Base-by-base conservation (phyloP, 768 basidiomycete species). In the Dentipellis fragilis region DNA sequence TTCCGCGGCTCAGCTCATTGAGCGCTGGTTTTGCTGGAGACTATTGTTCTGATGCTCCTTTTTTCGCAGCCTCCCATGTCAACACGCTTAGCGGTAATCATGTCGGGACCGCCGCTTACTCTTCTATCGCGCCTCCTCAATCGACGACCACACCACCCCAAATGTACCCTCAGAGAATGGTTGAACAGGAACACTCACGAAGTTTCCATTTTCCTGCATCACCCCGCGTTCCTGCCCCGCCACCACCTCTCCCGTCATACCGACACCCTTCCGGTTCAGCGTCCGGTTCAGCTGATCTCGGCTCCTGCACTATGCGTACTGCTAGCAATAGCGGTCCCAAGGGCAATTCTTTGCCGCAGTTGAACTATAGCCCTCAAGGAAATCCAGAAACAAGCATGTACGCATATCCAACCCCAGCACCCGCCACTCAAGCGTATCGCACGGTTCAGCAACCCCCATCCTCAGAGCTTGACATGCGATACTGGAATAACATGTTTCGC, bases 401-500 rank as follows among this genome's bases (percentile, higher is more conserved):
- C 23, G 19, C 55, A 47, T 36, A 34, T 57, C 19, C 59, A 52
- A 17, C 47, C 49, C 29, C 54, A 49, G 54, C 36, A 38, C 16
- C 38, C 39, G 9, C 37, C 38, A 14, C 38, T 6, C 35, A 52
- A 22, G 10, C 49, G 14, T 34, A 36, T 19, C 22, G 10, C 11
- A 38, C 57, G 48, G 47, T 51, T 56, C 22, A 49, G 49, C 29
- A 29, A 29, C 6, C 29, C 6, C 29, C 29, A 29, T 52, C 58
- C 38, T 57, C 64, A 22, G 80, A 82, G 59, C 48, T 49, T 17
- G 87, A 89, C 65, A 77, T 78, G 10, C 73, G 80, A 54, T 89
- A 89, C 67, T 87, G 81, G 76, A 79, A 80, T 60, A 80, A 80
- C 57, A 88, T 89, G 85, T 80, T 86, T 60, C 69, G 83, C 47